These are phyloP conservation scores for Taxawa tesnikishii DNA, from an alignment of 2,329 filamentous ascomycete genomes.

Conservation along the genomic window DNA sequence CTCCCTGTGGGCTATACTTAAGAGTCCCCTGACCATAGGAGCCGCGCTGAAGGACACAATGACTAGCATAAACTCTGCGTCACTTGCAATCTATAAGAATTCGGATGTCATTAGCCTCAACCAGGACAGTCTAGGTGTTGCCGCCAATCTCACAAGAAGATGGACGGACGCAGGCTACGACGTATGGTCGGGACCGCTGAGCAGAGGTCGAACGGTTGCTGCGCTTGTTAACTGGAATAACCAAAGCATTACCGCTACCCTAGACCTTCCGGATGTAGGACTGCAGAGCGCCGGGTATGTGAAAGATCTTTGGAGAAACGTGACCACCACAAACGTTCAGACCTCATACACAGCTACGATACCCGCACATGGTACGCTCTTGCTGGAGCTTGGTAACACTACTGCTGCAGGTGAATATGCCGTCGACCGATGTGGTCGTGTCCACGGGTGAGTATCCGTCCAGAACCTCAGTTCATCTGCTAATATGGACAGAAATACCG, in stretches of 20 bases:
- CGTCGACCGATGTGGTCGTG: conserved; percentile 11
- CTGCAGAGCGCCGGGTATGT: conserved; percentile 24
- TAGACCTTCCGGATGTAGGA: conserved; percentile 31
- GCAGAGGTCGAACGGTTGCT: conserved; percentile 29
- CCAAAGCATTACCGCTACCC: conserved; percentile 26
- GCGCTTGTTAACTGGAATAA: conserved; percentile 40
- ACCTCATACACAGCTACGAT: conserved; percentile 17
- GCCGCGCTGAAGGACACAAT: conserved; percentile 25
- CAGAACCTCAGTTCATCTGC: too few species aligned
- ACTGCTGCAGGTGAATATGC: conserved; percentile 14
- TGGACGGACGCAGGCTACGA: conserved; percentile 39
- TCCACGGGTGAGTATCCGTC: too few species aligned
- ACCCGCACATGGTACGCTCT: conserved; percentile 17
- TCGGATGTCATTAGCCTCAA: conserved; percentile 4
- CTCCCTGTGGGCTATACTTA: conserved; percentile 39
- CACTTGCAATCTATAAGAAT: conserved; percentile 26
- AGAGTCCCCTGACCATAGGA: conserved; percentile 39
- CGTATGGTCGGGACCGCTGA: conserved; percentile 38
- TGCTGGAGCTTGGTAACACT: conserved; percentile 19
- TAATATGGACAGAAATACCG: too few species aligned
- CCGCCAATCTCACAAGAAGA: conserved; percentile 18
- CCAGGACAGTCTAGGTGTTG: conserved; percentile 7
- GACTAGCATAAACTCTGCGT: conserved; percentile 24
- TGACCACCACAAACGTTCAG: conserved; percentile 10
- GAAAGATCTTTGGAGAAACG: conserved; percentile 19